Base-by-base conservation (phyloP, 495 filamentous ascomycete species). In the Neurospora tetrasperma region DNA sequence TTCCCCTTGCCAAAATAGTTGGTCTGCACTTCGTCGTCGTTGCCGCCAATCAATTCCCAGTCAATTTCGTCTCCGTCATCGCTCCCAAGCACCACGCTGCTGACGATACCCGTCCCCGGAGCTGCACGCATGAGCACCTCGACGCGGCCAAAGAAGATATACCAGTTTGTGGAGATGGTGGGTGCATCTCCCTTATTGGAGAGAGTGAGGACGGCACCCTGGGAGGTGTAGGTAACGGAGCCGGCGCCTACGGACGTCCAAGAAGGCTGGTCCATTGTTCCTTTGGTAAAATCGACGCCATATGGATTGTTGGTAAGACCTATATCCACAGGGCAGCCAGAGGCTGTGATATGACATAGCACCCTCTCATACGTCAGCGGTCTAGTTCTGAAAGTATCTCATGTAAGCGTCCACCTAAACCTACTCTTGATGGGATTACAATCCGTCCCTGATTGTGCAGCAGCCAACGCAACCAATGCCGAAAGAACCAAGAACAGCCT, bases 1-100 rank as follows among this genome's bases (percentile, higher is more conserved):
- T 94, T 90, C 23, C 94, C 94, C 85, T 97, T 96, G 78, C 94
- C 92, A 81, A 94, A 98, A 85, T 94, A 97, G 85, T 97, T 96
- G 82, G 88, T 90, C 83, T 97, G 92, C 7, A 93, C 92, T 71
- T 89, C 79, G n/a, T 81, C 83, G 71, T 84, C 85, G 74, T 89
- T 85, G 48, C 87, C 84, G 42, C 90, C 90, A 42, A 92, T 79
- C 89, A 89, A 92, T 77, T 93, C 91, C 90, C 92, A 96, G 81
- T 97, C 94, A 74, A 98, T 92, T 83, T 98, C 94, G 81, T 98
- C 95, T 35, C 95, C 86, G 76, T 93, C 90, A 78, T 95, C 94
- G 5, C 93, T 96, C 80, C 94, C 88, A 75, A 98, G 81, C 66
- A 97, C 92, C 70, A 93, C 86, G 75, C 89, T 91, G 80, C 91